Percentiles rank a stretch among this genome's conserved stretches.
phyloP scores from a whole-genome alignment of 176 grass and related monocot species.

The Oryza meridionalis region DNA sequence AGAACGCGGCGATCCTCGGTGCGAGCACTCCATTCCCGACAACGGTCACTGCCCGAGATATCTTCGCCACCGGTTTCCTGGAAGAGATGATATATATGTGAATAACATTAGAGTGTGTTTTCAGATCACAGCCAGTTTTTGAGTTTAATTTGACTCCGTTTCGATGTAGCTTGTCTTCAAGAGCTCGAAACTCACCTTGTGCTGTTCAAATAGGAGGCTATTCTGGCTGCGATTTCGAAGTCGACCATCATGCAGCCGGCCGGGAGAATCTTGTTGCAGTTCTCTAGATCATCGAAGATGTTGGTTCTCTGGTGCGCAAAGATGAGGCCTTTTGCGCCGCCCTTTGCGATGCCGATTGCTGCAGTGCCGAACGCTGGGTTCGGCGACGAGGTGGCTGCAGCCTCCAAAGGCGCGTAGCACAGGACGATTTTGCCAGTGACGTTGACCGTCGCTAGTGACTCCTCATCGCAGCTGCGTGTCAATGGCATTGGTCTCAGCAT shows the following conservation, averaged over 20 bases:
- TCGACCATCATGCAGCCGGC: conserved; percentile 14
- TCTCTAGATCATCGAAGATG: not conserved
- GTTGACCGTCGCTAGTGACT: not conserved
- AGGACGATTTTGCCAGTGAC: conserved; percentile 30
- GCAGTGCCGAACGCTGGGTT: not conserved
- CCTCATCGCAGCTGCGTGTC: not conserved
- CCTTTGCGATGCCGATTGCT: not conserved
- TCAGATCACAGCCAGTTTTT: too few species aligned
- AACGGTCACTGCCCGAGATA: not conserved
- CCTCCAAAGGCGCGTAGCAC: not conserved
- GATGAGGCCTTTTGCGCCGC: conserved; percentile 13
- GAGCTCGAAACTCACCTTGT: not conserved
- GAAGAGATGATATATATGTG: not conserved
- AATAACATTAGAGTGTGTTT: not conserved
- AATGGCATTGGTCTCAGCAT: too few species aligned
- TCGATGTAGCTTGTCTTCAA: too few species aligned
- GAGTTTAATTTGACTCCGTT: too few species aligned
- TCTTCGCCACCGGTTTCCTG: not conserved
- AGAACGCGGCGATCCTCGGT: conserved; percentile 2
- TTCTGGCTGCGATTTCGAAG: not conserved
- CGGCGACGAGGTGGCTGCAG: too few species aligned
- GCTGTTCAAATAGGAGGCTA: not conserved
- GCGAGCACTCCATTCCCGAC: not conserved
- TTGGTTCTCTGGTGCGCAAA: not conserved
- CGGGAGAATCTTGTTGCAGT: not conserved